phyloP scores from a whole-genome alignment of 495 filamentous ascomycete species.

The Neurospora discreta region DNA sequence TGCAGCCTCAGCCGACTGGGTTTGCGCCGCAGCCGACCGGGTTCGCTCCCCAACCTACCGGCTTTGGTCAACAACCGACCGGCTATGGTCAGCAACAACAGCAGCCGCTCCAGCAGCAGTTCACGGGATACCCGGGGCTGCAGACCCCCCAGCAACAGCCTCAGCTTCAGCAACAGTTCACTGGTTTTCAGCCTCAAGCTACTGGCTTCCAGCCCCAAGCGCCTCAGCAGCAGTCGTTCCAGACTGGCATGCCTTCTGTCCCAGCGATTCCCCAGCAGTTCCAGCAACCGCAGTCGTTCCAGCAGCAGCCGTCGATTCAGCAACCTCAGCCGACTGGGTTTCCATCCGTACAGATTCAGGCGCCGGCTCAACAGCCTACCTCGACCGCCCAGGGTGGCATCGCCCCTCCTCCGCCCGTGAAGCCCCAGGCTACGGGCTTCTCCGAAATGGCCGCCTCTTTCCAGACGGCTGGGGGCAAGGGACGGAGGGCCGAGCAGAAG shows the following conservation, averaged over 20 bases:
- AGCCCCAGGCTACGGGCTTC: conserved; percentile 66
- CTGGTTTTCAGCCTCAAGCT: conserved; percentile 35
- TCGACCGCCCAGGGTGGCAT: conserved; percentile 19
- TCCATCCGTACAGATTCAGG: conserved; percentile 21
- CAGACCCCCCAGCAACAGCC: conserved; percentile 38
- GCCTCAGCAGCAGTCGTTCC: conserved; percentile 32
- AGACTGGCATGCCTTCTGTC: conserved; percentile 42
- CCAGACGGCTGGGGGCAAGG: conserved; percentile 42
- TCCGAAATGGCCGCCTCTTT: conserved; percentile 81
- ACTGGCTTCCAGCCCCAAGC: conserved; percentile 31
- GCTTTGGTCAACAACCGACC: conserved; percentile 43
- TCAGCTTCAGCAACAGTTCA: conserved; percentile 47
- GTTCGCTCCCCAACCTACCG: conserved; percentile 48
- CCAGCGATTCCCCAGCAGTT: conserved; percentile 45
- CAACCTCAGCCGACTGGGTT: conserved; percentile 33
- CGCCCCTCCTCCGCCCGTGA: conserved; percentile 34
- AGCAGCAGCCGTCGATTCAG: conserved; percentile 29
- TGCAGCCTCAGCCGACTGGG: conserved; percentile 35
- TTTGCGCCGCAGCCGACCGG: conserved; percentile 46
- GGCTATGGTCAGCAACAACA: conserved; percentile 30
- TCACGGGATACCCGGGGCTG: conserved; percentile 42
- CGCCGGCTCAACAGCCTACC: conserved; percentile 13
- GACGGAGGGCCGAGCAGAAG: conserved; percentile 30
- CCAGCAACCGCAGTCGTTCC: conserved; percentile 28
- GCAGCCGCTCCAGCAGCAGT: conserved; percentile 53